Evolutionary conservation across 1,139 yeast species (phyloP), one percentile per base, ranked within the genome.

Genomic region (Scheffersomyces titani): DNA sequence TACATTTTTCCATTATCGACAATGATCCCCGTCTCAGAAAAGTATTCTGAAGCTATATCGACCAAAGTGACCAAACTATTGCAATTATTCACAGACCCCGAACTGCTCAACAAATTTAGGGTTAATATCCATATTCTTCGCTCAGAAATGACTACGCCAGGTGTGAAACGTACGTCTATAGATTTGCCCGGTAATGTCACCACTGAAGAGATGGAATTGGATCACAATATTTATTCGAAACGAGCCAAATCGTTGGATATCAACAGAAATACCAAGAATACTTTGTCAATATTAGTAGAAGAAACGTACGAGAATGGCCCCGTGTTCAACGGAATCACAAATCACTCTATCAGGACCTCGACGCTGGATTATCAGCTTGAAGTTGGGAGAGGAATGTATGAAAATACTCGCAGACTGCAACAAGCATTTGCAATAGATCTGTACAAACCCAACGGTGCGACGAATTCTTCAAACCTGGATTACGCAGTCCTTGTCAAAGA

Each of bases 111-210:
- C n/a, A 60, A 64, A 19, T 75, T 75, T 59, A 68, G 84, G 54
- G 61, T 69, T 3, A 76, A 76, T 51, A 76, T 80, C 59, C 79
- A 77, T 56, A 67, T 66, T 40, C 65, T 80, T 56, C 65, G 85
- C 52, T 64, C 70, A 9, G 82, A 77, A 20, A 73, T 82, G 79
- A 59, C 71, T 6, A 68, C 70, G 1, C 82, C 82, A 0, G 77
- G 80, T 0, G 62, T 75, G 46, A 70, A 71, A 52, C 52, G 65
- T 45, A 48, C 50, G 13, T 59, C 61, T 0, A 53, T 57, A 3
- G 55, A 53, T 19, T 19, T 50, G 9, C 55, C 49, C 20, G 19
- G 22, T 22, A 20, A 22, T 19, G 22, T 46, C 7, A 19, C 49
- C n/a, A 46, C 49, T 4, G 49, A 46, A 46, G 49, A 46, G 24